These are phyloP conservation scores for Yamadazyma philogaea DNA, from an alignment of 805 yeast species.

Conservation along the genomic window DNA sequence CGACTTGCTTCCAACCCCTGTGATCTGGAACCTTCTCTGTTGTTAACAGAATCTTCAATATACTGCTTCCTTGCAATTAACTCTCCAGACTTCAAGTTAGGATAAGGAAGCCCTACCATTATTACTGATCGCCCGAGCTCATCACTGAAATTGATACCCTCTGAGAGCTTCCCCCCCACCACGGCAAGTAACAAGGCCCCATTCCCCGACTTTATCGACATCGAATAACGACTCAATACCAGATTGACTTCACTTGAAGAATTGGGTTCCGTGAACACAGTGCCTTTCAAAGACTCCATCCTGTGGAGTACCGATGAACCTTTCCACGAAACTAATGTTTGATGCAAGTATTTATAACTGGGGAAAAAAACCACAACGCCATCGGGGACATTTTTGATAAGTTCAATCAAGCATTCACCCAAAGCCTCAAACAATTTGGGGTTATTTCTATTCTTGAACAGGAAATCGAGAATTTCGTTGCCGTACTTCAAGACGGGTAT, in stretches of 20 bases:
- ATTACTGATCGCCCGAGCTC: slow-evolving; percentile 82
- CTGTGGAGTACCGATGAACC: slow-evolving; percentile 23
- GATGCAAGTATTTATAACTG: slow-evolving; percentile 68
- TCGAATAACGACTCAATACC: slow-evolving; percentile 50
- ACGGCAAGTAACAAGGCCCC: slow-evolving; percentile 80
- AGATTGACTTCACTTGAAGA: slow-evolving; percentile 40
- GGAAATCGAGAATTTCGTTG: slow-evolving; percentile 52
- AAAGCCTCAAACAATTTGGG: slow-evolving; percentile 43
- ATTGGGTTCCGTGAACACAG: slow-evolving; percentile 55
- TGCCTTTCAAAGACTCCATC: slow-evolving; percentile 38
- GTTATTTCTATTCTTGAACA: slow-evolving; percentile 60
- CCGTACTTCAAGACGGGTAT: slow-evolving; percentile 41
- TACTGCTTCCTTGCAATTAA: slow-evolving; percentile 66
- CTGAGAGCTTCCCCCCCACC: slow-evolving; percentile 90
- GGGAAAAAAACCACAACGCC: slow-evolving; percentile 86
- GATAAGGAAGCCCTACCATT: slow-evolving; percentile 87
- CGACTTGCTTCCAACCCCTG: slow-evolving; percentile 49
- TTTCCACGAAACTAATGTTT: slow-evolving; percentile 55
- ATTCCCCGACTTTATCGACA: slow-evolving; percentile 27
- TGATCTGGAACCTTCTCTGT: slow-evolving; percentile 43
- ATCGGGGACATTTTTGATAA: slow-evolving; percentile 51
- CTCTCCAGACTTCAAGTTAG: slow-evolving; percentile 81
- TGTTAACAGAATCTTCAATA: slow-evolving; percentile 51
- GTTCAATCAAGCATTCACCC: slow-evolving; percentile 46
- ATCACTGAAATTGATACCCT: slow-evolving; percentile 89